phyloP scores from a whole-genome alignment of 2,329 filamentous ascomycete genomes.

The Monosporascus cannonballus region DNA sequence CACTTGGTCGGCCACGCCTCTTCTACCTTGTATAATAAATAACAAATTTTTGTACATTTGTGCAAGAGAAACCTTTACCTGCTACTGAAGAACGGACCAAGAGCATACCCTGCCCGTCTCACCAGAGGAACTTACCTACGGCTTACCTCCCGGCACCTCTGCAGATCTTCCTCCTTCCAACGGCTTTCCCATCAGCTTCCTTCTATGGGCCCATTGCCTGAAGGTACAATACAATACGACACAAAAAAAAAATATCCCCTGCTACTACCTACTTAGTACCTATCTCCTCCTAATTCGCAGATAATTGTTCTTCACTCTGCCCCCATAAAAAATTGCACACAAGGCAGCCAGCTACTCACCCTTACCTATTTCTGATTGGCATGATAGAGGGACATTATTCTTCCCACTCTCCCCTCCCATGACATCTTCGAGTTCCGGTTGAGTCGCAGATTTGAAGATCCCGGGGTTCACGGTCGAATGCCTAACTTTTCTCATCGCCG shows the following conservation, averaged over 20 bases:
- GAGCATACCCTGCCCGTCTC: too few relatives aligned
- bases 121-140: background rate
- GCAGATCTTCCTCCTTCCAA: background rate
- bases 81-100: background rate
- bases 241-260: too few relatives aligned
- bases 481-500: constrained; percentile 9
- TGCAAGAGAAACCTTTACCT: background rate
- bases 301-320: too few relatives aligned
- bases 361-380: background rate
- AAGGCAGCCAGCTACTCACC: background rate
- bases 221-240: too few relatives aligned
- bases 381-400: background rate
- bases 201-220: too few relatives aligned
- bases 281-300: too few relatives aligned
- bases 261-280: too few relatives aligned
- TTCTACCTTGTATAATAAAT: too few relatives aligned
- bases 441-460: constrained; percentile 21
- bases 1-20: too few relatives aligned
- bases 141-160: background rate
- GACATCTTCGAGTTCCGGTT: constrained; percentile 21
- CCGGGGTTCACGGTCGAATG: constrained; percentile 13
- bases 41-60: too few relatives aligned
- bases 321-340: too few relatives aligned
- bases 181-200: background rate
- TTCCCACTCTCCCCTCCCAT: constrained; percentile 5